Percentiles rank a stretch among this genome's conserved stretches.
Evolutionary conservation across 169 alveolate species (phyloP).

Genomic region (Plasmodium billcollinsi): DNA sequence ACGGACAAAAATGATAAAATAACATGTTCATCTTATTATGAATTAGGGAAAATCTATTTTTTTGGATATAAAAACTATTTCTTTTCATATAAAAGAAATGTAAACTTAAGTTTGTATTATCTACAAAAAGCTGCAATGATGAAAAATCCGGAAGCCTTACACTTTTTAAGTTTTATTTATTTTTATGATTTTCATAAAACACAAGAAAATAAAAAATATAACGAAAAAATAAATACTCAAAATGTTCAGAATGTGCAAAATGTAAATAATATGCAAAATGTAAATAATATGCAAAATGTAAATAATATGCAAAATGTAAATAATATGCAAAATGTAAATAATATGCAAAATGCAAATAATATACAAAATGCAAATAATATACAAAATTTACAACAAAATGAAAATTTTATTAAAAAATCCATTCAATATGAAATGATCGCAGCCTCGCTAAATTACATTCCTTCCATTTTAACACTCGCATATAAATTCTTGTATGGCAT

Average conservation of each 20-base stretch:
- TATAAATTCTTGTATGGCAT: conserved; percentile 64
- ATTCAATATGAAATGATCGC: conserved; percentile 55
- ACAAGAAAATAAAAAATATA: background rate
- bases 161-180: conserved; percentile 63
- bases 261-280: too few species aligned
- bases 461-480: conserved; percentile 46
- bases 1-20: conserved; percentile 18
- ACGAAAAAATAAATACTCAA: background rate
- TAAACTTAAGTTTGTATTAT: conserved; percentile 48
- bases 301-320: background rate
- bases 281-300: background rate
- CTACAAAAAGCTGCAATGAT: conserved; percentile 26
- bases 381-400: background rate
- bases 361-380: background rate
- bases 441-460: conserved; percentile 23
- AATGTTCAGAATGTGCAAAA: background rate
- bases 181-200: conserved; percentile 39
- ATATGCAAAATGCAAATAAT: too few species aligned
- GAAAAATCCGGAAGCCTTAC: conserved; percentile 71
- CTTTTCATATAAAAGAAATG: conserved; percentile 49
- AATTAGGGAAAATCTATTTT: conserved; percentile 66
- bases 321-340: background rate
- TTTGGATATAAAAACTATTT: conserved; percentile 47
- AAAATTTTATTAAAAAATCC: conserved; percentile 6
- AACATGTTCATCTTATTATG: conserved; percentile 53